Base-by-base conservation (phyloP, 1,284 basidiomycete species). In the Takashimella koratensis region DNA sequence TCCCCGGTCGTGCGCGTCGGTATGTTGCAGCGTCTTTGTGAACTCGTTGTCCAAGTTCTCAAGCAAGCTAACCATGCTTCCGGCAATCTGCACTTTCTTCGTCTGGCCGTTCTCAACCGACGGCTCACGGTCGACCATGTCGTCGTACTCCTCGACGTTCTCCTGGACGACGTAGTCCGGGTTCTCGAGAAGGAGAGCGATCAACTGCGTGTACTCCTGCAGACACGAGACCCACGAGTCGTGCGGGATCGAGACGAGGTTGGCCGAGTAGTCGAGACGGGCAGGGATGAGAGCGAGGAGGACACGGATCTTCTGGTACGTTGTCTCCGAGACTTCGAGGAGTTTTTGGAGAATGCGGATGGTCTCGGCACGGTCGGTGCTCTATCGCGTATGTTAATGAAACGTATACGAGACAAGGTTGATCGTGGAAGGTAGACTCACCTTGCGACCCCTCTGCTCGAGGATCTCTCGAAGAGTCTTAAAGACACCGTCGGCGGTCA, bases 21-120 rank as follows among this genome's bases (percentile, higher is more conserved):
- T 94, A 74, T 98, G 92, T 82, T 98, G 96, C 49, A 99, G 78
- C 68, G 91, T 95, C 76, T 90, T 91, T 49, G 92, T 98, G 77
- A 99, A 98, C 78, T 99, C 96, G 68, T 98, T 96, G 75, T 98
- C 96, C 49, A 99, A 79, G 54, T 95, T 86, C 76, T 99, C 96
- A 47, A 99, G 83, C 67, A 97, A 90, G 70, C 88, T 90, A 76
- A 95, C 92, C 70, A 97, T 84, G 70, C 88, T 93, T 43, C 93
- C 93, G 51, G 92, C 85, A 56, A 97, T 86, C 52, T 65, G 67
- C 41, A 75, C 76, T 49, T 65, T 64, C 46, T 65, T 56, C 36
- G 54, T 74, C 68, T 70, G 76, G 41, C 70, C 73, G 25, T 68
- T 64, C 24, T 58, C 65, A 4, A 59, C 63, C 60, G 80, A 80